phyloP scores from a whole-genome alignment of 192 early-diverging fungal genomes.

The Gigaspora rosea region DNA sequence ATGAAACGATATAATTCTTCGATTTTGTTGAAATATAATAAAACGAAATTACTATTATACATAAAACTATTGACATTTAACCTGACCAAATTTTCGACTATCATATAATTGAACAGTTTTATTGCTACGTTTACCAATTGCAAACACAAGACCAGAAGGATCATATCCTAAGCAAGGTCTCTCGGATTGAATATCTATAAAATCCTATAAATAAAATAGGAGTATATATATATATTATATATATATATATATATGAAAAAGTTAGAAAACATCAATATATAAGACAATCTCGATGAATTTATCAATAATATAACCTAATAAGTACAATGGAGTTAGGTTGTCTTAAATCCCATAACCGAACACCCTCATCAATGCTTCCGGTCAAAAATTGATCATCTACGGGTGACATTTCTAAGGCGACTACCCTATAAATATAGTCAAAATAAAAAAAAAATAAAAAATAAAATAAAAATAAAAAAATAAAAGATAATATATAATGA shows the following conservation, averaged over 20 bases:
- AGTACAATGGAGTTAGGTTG: slow-evolving; percentile 56
- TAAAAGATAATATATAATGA: background rate
- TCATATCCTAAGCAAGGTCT: slow-evolving; percentile 72
- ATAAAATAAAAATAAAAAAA: background rate
- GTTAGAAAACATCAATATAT: no score
- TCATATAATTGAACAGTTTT: slow-evolving; percentile 72
- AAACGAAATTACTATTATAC: no score
- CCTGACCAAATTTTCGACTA: slow-evolving; percentile 55
- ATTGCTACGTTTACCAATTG: slow-evolving; percentile 48
- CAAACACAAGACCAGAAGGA: slow-evolving; percentile 78
- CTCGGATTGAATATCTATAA: slow-evolving; percentile 36
- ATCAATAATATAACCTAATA: background rate
- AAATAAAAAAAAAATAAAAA: background rate
- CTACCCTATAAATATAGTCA: slow-evolving; percentile 53
- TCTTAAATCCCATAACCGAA: slow-evolving; percentile 86
- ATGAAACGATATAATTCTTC: no score
- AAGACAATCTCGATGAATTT: no score
- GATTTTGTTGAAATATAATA: no score
- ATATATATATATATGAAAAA: no score
- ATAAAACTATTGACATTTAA: background rate
- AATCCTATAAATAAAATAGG: slow-evolving; percentile 34
- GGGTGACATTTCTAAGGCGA: slow-evolving; percentile 79
- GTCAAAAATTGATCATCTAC: slow-evolving; percentile 81
- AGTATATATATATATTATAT: no score
- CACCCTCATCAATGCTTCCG: slow-evolving; percentile 70